A percentile compares a stretch with the other conserved stretches of the same genome.
These are phyloP conservation scores for Fusarium pseudocircinatum DNA, from an alignment of 2,329 filamentous ascomycete genomes.

Conservation along the genomic window DNA sequence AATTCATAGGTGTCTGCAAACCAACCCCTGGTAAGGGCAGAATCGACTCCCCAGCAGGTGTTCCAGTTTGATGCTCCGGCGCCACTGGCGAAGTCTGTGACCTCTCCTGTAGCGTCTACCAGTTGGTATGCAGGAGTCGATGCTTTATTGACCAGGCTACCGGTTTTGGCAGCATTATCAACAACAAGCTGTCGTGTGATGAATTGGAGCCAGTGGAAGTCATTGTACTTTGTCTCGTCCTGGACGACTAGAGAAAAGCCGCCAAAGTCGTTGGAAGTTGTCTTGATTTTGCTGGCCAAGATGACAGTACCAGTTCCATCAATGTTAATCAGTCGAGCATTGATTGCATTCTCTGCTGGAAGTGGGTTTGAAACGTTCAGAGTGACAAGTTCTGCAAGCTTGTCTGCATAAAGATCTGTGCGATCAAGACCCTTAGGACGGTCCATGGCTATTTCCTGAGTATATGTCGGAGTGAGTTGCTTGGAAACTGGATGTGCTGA, in stretches of 20 bases:
- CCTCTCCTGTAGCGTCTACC: not conserved
- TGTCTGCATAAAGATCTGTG: not conserved
- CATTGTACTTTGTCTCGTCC: not conserved
- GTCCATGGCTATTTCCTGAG: not conserved
- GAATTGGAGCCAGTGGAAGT: not conserved
- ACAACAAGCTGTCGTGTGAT: not conserved
- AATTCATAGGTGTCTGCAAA: not conserved
- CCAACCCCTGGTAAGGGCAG: fast-evolving
- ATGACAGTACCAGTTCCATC: not conserved
- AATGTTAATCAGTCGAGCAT: not conserved
- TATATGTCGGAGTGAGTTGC: not conserved
- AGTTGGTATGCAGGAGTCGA: not conserved
- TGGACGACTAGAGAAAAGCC: not conserved
- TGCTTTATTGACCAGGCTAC: not conserved
- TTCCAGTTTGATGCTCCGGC: not conserved
- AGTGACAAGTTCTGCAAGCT: not conserved
- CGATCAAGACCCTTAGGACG: not conserved
- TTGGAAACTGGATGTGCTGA: not conserved
- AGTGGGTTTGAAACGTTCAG: not conserved
- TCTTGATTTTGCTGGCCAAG: not conserved
- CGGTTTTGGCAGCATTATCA: not conserved
- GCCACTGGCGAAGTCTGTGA: not conserved
- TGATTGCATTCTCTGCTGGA: not conserved
- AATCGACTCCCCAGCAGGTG: not conserved
- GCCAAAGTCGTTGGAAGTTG: not conserved